These are phyloP conservation scores for Puccinia hordei DNA, from an alignment of 1,284 basidiomycete species.

Conservation along the genomic window DNA sequence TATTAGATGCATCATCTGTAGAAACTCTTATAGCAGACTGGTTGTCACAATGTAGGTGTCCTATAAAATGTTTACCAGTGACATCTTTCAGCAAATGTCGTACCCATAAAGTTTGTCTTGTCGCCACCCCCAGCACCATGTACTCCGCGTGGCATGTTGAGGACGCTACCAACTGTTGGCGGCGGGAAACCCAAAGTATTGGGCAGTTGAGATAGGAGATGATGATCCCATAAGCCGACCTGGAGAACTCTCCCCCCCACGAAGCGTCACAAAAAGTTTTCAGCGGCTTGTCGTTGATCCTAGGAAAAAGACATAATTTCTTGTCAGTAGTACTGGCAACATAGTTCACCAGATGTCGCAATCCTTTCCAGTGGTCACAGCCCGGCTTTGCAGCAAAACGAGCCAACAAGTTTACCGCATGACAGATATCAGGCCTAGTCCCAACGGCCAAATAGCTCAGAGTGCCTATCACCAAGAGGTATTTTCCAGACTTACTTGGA, in stretches of 20 bases:
- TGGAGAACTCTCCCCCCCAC: background rate
- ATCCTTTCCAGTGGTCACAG: background rate
- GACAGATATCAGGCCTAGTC: too few relatives aligned
- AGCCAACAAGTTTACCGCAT: background rate
- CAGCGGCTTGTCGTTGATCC: background rate
- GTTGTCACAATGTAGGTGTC: constrained; percentile 7
- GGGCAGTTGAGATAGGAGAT: background rate
- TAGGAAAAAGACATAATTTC: background rate
- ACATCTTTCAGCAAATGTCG: background rate
- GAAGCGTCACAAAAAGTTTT: background rate
- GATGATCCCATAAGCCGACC: background rate
- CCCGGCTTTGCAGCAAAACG: background rate
- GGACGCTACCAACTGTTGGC: too few relatives aligned
- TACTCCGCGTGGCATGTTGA: too few relatives aligned
- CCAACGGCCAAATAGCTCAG: too few relatives aligned
- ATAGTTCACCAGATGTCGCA: background rate
- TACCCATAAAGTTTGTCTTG: background rate
- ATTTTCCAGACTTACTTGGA: too few relatives aligned
- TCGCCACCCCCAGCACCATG: background rate
- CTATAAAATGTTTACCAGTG: background rate
- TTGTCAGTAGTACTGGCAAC: background rate
- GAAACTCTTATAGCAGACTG: constrained; percentile 5
- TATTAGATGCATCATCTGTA: background rate
- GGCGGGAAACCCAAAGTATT: too few relatives aligned
- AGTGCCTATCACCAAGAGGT: too few relatives aligned